Base-by-base conservation (phyloP, 371 early-diverging fungal species). In the Lichtheimia corymbifera region DNA sequence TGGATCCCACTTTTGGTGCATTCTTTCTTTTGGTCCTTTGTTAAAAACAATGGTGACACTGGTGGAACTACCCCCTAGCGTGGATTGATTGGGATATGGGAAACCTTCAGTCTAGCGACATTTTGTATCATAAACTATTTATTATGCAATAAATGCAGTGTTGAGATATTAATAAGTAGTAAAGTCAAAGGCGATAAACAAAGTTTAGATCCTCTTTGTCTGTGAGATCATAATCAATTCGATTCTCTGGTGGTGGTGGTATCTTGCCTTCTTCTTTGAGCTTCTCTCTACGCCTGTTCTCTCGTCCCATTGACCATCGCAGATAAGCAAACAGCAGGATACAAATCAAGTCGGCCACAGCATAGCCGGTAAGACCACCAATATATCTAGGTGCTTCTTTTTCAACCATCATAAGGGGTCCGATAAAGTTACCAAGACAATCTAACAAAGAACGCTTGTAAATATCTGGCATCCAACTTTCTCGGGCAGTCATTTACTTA, bases 201-300 rank as follows among this genome's bases (percentile, higher is more conserved):
- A 72, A 77, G 24, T 64, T 65, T 40, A 67, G 68, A 53, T 77
- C 78, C 51, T 77, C 66, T 11, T 57, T 68, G 59, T 77, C 75
- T 24, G 73, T 77, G 15, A 74, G 54, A 62, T 77, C 78, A 13
- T 25, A 27, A 6, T 53, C 43, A 18, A 62, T 56, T 5, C 57
- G 50, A 18, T 57, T 27, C 14, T 13, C 30, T 1, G 54, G 49
- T 3, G 14, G 50, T 13, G 62, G 55, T 13, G 54, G 35, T 6
- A 44, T n/a, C 12, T 56, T 4, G 42, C 65, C 50, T 50, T 61
- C 20, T 25, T 55, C n/a, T 50, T 49, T 24, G 27, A 50, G 20
- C 20, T 54, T 28, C 13, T 17, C 13, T 11, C 65, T 54, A 2
- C 59, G 54, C 11, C 5, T 42, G 24, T 65, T 59, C 17, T 65